Conservation (phyloP, 2,329 filamentous ascomycete species). For the Rhynchosporium agropyri region DNA sequence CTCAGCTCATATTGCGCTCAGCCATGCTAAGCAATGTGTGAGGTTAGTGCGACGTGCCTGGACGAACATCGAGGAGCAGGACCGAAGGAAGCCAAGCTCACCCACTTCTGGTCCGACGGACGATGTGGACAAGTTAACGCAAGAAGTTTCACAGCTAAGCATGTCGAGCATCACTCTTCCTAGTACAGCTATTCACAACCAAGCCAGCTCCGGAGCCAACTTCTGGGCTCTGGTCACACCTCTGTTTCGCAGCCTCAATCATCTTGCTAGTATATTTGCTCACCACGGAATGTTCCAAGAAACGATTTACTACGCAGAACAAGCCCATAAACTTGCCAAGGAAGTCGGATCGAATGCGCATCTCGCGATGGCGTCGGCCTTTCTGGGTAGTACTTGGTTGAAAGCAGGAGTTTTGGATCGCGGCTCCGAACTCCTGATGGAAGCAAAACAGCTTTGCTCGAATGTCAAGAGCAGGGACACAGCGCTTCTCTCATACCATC, state of each 20-base stretch:
- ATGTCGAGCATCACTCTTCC: conserved; percentile 46
- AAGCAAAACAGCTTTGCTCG: conserved; percentile 56
- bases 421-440: conserved; percentile 57
- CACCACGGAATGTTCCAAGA: conserved; percentile 87
- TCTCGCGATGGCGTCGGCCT: conserved; percentile 55
- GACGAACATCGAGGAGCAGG: conserved; percentile 43
- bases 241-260: conserved; percentile 70
- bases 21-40: conserved; percentile 59
- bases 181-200: conserved; percentile 40
- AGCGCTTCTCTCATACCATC: conserved; percentile 55
- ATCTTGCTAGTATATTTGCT: conserved; percentile 77
- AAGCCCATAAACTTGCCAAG: conserved; percentile 73
- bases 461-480: conserved; percentile 50
- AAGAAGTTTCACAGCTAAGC: conserved; percentile 43
- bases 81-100: conserved; percentile 12
- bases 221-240: conserved; percentile 81
- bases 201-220: conserved; percentile 58
- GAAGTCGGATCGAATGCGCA: conserved; percentile 44
- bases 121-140: conserved; percentile 38
- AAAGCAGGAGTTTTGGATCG: conserved; percentile 62
- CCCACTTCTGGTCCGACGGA: conserved; percentile 11
- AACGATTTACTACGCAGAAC: conserved; percentile 84
- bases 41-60: conserved; percentile 48
- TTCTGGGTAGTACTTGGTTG: conserved; percentile 58
- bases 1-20: conserved; percentile 59